Conservation (phyloP, 2,329 filamentous ascomycete genomes). For the Diaporthe destruens region DNA sequence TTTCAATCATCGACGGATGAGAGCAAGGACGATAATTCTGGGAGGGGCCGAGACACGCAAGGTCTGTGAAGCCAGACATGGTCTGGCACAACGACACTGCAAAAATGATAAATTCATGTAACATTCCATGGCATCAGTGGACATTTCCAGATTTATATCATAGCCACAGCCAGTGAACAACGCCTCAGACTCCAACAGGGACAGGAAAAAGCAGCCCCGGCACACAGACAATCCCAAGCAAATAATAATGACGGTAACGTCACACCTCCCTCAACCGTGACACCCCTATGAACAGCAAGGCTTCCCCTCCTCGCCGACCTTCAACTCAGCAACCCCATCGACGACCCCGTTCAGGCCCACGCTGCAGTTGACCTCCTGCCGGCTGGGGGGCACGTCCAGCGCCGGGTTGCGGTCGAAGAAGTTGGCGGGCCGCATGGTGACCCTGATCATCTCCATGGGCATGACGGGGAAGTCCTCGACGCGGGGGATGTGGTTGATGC, state of each 20-base stretch:
- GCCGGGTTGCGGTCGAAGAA: constrained; percentile 66
- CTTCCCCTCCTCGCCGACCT: constrained; percentile 39
- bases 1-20: no score
- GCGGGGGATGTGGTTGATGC: constrained; percentile 72
- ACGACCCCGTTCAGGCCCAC: constrained; percentile 46
- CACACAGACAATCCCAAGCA: not conserved
- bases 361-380: constrained; percentile 57
- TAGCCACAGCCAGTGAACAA: no score
- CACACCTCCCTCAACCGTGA: not conserved
- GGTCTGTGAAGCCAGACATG: no score
- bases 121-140: no score
- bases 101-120: no score
- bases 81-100: no score
- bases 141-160: not conserved
- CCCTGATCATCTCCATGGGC: constrained; percentile 69
- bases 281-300: not conserved
- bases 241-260: not conserved
- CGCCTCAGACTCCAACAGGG: not conserved
- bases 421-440: constrained; percentile 63
- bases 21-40: no score
- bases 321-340: constrained; percentile 35
- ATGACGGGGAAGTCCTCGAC: constrained; percentile 78
- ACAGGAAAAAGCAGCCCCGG: not conserved
- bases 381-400: constrained; percentile 61
- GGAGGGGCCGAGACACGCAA: no score